A percentile compares a stretch with the other conserved stretches of the same genome.
phyloP scores from a whole-genome alignment of 108 stramenopile genomes.

The Seminavis robusta region DNA sequence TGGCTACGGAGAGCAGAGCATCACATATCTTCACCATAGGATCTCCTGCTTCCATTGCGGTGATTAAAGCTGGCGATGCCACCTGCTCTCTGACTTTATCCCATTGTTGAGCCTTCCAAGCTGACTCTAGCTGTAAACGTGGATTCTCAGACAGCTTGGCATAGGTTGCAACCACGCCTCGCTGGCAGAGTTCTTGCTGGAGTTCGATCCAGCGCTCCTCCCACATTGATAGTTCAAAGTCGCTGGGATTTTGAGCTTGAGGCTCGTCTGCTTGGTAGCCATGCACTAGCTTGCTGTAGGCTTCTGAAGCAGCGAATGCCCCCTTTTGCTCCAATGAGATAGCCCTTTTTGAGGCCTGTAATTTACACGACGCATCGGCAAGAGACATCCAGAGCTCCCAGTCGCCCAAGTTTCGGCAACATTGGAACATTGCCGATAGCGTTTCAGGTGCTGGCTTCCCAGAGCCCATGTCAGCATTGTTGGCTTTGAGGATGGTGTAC shows the following conservation, averaged over 20 bases:
- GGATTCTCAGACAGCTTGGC: conserved; percentile 52
- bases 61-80: conserved; percentile 43
- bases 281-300: conserved; percentile 56
- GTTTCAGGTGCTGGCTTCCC: conserved; percentile 11
- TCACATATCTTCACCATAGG: conserved; percentile 71
- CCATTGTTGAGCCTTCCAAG: conserved; percentile 90
- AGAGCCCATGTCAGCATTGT: not conserved
- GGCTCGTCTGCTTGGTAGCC: conserved; percentile 24
- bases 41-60: conserved; percentile 62
- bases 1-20: conserved; percentile 70
- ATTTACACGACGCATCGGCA: conserved; percentile 37
- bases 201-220: conserved; percentile 90
- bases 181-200: conserved; percentile 85
- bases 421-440: conserved; percentile 48
- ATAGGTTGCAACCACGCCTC: conserved; percentile 77
- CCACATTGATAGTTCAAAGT: conserved; percentile 83
- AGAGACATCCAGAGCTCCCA: conserved; percentile 38
- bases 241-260: conserved; percentile 22
- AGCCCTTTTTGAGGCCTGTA: conserved; percentile 47
- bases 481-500: conserved; percentile 24
- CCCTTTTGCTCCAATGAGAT: conserved; percentile 75
- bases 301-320: conserved; percentile 59
- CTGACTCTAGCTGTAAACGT: conserved; percentile 78
- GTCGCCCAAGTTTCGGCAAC: conserved; percentile 60
- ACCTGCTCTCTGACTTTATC: conserved; percentile 60